A percentile compares a stretch with the other conserved stretches of the same genome.
Conservation (phyloP, 2,329 filamentous ascomycete genomes). For the Aureobasidium lini region DNA sequence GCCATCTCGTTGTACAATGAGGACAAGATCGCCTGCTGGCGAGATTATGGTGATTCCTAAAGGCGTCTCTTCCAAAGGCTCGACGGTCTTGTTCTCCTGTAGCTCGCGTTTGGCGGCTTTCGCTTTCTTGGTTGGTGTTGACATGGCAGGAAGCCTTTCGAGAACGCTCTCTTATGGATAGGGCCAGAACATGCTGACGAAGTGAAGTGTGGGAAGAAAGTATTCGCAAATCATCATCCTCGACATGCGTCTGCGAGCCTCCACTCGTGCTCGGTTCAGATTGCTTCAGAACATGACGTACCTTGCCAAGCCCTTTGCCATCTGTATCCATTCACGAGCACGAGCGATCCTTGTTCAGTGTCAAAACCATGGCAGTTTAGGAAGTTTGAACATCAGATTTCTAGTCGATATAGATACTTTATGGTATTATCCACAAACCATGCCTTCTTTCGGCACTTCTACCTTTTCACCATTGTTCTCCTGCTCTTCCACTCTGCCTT, state of each 20-base stretch:
- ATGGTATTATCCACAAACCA: slow-evolving; percentile 14
- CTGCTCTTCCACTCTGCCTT: slow-evolving; percentile 22
- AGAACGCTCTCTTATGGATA: slow-evolving; percentile 35
- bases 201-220: not conserved
- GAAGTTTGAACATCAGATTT: no score
- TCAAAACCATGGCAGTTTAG: not conserved
- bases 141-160: not conserved
- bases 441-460: slow-evolving; percentile 18
- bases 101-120: not conserved
- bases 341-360: no score
- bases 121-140: slow-evolving; percentile 5
- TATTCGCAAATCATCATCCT: not conserved
- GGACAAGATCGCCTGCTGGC: slow-evolving; percentile 54
- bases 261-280: not conserved
- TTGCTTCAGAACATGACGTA: not conserved
- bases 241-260: not conserved
- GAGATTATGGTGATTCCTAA: slow-evolving; percentile 42
- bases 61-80: not conserved
- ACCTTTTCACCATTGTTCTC: slow-evolving; percentile 15
- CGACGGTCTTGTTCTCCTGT: not conserved
- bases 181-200: slow-evolving; percentile 41
- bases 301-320: not conserved
- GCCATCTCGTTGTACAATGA: slow-evolving; percentile 59
- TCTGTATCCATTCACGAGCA: no score
- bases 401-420: not conserved